Evolutionary conservation across 768 basidiomycete genomes (phyloP).

Genomic region (Leccinum incarnatum): DNA sequence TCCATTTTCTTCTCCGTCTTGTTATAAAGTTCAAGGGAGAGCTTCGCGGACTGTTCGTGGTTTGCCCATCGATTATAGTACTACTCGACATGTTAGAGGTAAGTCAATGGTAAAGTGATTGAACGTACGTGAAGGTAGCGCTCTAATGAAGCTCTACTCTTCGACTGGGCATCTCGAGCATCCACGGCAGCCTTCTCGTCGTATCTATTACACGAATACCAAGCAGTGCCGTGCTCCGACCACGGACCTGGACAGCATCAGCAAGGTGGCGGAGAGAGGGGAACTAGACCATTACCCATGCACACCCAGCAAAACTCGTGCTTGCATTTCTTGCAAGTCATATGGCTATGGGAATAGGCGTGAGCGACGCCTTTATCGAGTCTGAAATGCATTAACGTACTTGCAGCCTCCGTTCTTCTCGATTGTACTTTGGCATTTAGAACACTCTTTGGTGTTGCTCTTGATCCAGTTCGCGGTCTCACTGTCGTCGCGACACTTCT

Average conservation of each 20-base stretch:
- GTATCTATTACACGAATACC: slow-evolving; percentile 98
- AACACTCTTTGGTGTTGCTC: slow-evolving; percentile 98
- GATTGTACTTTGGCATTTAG: slow-evolving; percentile 94
- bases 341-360: slow-evolving; percentile 63
- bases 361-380: slow-evolving; percentile 33
- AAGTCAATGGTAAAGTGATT: neutral
- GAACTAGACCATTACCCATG: slow-evolving; percentile 64
- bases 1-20: slow-evolving; percentile 99
- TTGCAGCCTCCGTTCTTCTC: slow-evolving; percentile 99
- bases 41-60: slow-evolving; percentile 98
- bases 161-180: slow-evolving; percentile 89
- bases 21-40: slow-evolving; percentile 85
- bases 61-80: slow-evolving; percentile 99
- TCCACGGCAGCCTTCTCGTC: slow-evolving; percentile 89
- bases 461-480: slow-evolving; percentile 99
- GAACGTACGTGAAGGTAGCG: slow-evolving; percentile 88
- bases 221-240: slow-evolving; percentile 94
- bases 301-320: slow-evolving; percentile 99
- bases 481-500: slow-evolving; percentile 96
- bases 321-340: slow-evolving; percentile 99
- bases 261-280: slow-evolving; percentile 1
- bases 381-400: slow-evolving; percentile 85
- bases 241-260: slow-evolving; percentile 69
- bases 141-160: slow-evolving; percentile 86
- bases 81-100: slow-evolving; percentile 38